These are phyloP conservation scores for Suillus variegatus DNA, from an alignment of 768 basidiomycete species.

Conservation along the genomic window DNA sequence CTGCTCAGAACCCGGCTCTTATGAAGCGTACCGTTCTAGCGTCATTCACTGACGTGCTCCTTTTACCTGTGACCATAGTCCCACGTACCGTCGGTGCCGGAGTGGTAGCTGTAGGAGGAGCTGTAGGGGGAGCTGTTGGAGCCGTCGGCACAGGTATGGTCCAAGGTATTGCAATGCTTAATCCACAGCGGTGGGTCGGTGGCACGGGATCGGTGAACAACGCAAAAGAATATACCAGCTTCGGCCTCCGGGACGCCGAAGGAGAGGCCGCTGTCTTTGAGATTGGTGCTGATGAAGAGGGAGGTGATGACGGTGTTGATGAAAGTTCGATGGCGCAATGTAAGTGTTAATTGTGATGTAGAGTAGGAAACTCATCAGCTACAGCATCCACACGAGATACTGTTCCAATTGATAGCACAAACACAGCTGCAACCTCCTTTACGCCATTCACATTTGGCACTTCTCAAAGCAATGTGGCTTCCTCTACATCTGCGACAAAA, in stretches of 20 bases:
- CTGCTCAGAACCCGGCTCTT: constrained; percentile 84
- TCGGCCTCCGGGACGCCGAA: constrained; percentile 15
- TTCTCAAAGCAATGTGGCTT: background rate
- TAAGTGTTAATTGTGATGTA: background rate
- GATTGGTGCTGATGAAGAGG: constrained; percentile 40
- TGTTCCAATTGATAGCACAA: constrained; percentile 5
- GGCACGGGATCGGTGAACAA: constrained; percentile 17
- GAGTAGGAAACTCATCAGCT: constrained; percentile 20
- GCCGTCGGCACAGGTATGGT: constrained; percentile 76
- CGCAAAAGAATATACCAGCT: constrained; percentile 24
- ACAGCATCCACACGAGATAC: background rate
- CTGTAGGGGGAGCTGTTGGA: constrained; percentile 65
- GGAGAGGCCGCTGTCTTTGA: constrained; percentile 50
- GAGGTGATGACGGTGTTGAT: constrained; percentile 18
- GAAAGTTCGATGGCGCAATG: constrained; percentile 10
- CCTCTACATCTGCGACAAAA: background rate
- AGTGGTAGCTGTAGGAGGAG: constrained; percentile 53
- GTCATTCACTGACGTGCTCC: constrained; percentile 85
- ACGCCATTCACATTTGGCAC: background rate
- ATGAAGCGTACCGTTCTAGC: constrained; percentile 92
- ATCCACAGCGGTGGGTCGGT: constrained; percentile 84
- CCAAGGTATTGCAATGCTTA: constrained; percentile 86
- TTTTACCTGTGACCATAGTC: constrained; percentile 95
- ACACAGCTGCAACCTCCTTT: constrained; percentile 4
- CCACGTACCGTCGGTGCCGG: constrained; percentile 78